These are phyloP conservation scores for Colletotrichum magnum DNA, from an alignment of 2,329 filamentous ascomycete genomes.

Conservation along the genomic window DNA sequence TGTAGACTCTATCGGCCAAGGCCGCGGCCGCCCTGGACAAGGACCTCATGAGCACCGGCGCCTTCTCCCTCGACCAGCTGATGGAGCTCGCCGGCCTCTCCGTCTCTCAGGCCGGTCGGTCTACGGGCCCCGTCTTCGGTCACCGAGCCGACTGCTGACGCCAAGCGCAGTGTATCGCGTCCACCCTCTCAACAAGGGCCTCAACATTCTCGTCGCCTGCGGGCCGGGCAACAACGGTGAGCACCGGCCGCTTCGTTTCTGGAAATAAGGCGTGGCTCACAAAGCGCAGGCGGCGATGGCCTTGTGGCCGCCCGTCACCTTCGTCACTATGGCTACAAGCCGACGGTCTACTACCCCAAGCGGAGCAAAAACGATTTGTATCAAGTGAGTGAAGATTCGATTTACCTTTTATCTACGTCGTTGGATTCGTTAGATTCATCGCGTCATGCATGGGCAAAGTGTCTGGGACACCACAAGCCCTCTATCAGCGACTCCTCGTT, in stretches of 20 bases:
- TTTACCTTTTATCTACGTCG: constrained; percentile 35
- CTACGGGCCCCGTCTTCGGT: too few species aligned
- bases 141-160: constrained; percentile 4
- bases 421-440: constrained; percentile 14
- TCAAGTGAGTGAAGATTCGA: constrained; percentile 66
- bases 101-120: constrained; percentile 86
- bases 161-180: constrained; percentile 80
- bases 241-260: constrained; percentile 29
- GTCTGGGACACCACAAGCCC: constrained; percentile 6
- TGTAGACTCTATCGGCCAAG: constrained; percentile 86
- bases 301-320: constrained; percentile 95
- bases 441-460: constrained; percentile 20
- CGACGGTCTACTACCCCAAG: constrained; percentile 94
- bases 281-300: constrained; percentile 83
- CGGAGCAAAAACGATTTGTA: constrained; percentile 92
- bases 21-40: constrained; percentile 90
- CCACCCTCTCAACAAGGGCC: constrained; percentile 81
- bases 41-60: constrained; percentile 90
- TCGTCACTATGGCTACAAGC: constrained; percentile 90
- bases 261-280: constrained; percentile 14
- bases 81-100: constrained; percentile 97
- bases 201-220: constrained; percentile 87
- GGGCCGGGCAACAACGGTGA: constrained; percentile 83
- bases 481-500: constrained; percentile 34
- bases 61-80: constrained; percentile 94